Base-by-base conservation (phyloP, 1,139 yeast genomes). In the Lodderomyces margitis region DNA sequence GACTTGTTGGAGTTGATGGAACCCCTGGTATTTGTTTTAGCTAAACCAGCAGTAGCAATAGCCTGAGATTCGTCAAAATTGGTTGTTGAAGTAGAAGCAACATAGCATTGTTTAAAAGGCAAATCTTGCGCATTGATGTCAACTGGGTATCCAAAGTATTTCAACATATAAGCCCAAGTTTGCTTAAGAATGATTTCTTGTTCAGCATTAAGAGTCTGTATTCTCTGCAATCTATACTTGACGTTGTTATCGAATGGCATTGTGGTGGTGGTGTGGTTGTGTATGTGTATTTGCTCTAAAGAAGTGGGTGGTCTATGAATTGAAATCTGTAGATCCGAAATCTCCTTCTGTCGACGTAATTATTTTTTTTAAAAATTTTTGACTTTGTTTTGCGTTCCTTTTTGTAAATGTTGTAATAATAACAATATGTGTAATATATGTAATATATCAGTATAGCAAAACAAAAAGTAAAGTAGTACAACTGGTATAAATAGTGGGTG, bases 141-240 rank as follows among this genome's bases (percentile, higher is more conserved):
- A 16, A 71, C 35, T 1, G 55, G 64, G 48, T 69, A 70, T 14
- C 77, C 78, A 53, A 61, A 66, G 46, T 51, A 68, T 46, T 61
- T 63, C 41, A 70, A 57, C 12, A 64, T 33, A 41, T 61, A 56
- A n/a, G 73, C 75, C 72, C 73, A 70, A 11, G 54, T 50, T 47
- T 72, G 78, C 50, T 72, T 72, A 44, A 68, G 55, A 11, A 59
- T 54, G 36, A 68, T 46, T 47, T 72, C 78, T 48, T 72, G 74
- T 8, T 68, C 74, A 20, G 64, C 65, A 38, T 57, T 59, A 38
- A 72, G 59, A 21, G 70, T 56, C 44, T 70, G 75, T 44, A 71
- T 63, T 51, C 77, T 62, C 8, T 73, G 75, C 3, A 70, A 70
- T 42, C 73, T 62, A 46, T 47, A 61, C 21, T 43, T 45, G 19